A percentile compares a stretch with the other conserved stretches of the same genome.
Conservation (phyloP, 768 basidiomycete species). For the Dacryopinax primogenitus region DNA sequence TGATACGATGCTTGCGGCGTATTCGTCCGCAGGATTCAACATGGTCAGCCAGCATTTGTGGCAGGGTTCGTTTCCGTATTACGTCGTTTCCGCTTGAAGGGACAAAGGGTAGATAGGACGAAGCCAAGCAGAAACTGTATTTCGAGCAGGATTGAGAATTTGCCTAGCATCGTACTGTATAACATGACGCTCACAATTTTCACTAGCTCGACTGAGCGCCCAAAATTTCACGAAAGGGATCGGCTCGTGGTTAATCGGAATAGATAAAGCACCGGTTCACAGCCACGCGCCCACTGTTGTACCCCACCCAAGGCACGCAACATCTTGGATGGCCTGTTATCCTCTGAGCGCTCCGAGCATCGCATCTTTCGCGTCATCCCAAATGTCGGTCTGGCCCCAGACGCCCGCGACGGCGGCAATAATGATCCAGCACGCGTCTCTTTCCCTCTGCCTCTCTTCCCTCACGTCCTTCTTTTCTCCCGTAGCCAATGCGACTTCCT, state of each 20-base stretch:
- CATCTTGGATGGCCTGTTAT: background rate
- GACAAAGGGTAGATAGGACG: background rate
- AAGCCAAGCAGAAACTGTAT: background rate
- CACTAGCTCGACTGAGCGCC: background rate
- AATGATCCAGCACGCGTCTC: constrained; percentile 57
- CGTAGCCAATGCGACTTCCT: background rate
- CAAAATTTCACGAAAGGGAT: background rate
- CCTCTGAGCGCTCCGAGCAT: background rate
- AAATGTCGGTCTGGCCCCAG: constrained; percentile 73
- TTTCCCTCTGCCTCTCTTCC: constrained; percentile 28
- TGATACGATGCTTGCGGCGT: background rate
- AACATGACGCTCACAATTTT: background rate
- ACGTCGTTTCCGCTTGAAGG: background rate
- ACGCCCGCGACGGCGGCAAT: constrained; percentile 48
- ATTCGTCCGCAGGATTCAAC: background rate
- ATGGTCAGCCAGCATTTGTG: background rate
- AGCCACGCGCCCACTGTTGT: background rate
- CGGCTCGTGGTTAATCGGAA: too few relatives aligned
- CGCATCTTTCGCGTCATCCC: constrained; percentile 49
- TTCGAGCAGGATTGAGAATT: too few relatives aligned
- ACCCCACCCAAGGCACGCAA: background rate
- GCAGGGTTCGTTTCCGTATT: background rate
- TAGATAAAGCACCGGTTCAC: background rate
- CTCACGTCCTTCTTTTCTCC: constrained; percentile 16
- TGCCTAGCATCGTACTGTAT: too few relatives aligned